Base-by-base conservation (phyloP, 352 stramenopile species). In the Globisporangium orthogonon region DNA sequence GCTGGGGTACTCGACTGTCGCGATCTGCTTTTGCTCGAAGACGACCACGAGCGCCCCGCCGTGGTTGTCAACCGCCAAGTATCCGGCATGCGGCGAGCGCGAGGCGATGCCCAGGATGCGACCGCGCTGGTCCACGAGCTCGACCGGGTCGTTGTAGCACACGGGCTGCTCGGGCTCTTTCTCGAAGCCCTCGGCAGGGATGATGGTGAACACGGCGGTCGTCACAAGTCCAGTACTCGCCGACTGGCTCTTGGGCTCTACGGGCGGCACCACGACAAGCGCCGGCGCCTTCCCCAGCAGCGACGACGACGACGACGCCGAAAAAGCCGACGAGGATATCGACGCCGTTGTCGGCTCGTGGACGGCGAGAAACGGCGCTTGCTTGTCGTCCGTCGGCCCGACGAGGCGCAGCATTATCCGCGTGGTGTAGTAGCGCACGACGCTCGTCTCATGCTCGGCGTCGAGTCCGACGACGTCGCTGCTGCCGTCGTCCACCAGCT, bases 91-190 rank as follows among this genome's bases (percentile, higher is more conserved):
- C 33, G 70, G 67, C 17, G 59, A 62, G 13, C 62, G 58, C 37
- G 50, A 28, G 15, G 61, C 59, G 33, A 78, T 66, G 53, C 70
- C 70, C 41, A 78, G 23, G 47, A 66, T 30, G 15, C 67, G 70
- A 7, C 67, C 67, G 41, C 60, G 48, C 54, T 70, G 62, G 44
- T 75, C 67, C 30, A 66, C 51, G 29, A 78, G 65, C 45, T 69
- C 50, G 40, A 78, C 63, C n/a, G 70, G 70, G 14, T 76, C 70
- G 48, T 71, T 71, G 51, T 75, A 78, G 57, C 63, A 74, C 56
- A 78, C 70, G 1, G 70, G 70, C 44, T 78, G 66, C 3, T 60
- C 67, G 2, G 52, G 58, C 18, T 70, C 61, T 47, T 78, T 78
- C 11, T 66, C 70, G 23, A 78, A 78, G 2, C 70, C 70, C 41